A percentile compares a stretch with the other conserved stretches of the same genome.
Conservation (phyloP, 805 yeast genomes). For the Candida methanosorbosa region DNA sequence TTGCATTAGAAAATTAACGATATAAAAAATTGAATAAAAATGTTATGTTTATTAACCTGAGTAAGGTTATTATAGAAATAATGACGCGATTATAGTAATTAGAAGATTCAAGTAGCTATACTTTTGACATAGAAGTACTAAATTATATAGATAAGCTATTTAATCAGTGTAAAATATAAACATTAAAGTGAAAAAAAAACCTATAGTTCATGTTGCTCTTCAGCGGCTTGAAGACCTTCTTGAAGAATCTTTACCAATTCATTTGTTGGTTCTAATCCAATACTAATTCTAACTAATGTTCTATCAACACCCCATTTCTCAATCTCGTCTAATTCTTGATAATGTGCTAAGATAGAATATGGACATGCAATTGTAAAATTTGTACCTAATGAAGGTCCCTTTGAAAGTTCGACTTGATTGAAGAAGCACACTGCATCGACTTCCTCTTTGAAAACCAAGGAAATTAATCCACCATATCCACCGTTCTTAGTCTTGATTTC, state of each 20-base stretch:
- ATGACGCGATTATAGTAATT: no score
- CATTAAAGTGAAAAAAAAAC: no score
- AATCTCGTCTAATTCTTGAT: slow-evolving; percentile 69
- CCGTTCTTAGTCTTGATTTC: slow-evolving; percentile 56
- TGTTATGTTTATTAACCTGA: no score
- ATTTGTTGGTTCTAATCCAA: slow-evolving; percentile 72
- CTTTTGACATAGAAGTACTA: no score
- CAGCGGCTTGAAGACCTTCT: slow-evolving; percentile 41
- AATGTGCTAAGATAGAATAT: slow-evolving; percentile 81
- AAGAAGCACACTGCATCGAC: slow-evolving; percentile 66
- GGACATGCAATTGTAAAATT: slow-evolving; percentile 88
- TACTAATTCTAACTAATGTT: slow-evolving; percentile 68
- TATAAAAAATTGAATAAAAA: no score
- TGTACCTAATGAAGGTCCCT: slow-evolving; percentile 90
- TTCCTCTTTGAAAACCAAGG: slow-evolving; percentile 59
- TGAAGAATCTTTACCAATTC: slow-evolving; percentile 43
- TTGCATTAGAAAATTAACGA: no score
- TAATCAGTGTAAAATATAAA: no score
- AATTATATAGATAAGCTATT: no score
- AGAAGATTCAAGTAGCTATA: no score
- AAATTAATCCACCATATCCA: slow-evolving; percentile 85
- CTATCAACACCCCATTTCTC: slow-evolving; percentile 78
- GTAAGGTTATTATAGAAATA: no score
- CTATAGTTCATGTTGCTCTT: slow-evolving; percentile 22
- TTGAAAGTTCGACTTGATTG: slow-evolving; percentile 58